Conservation (phyloP, 192 early-diverging fungal genomes). For the Pilobolus umbonatus region DNA sequence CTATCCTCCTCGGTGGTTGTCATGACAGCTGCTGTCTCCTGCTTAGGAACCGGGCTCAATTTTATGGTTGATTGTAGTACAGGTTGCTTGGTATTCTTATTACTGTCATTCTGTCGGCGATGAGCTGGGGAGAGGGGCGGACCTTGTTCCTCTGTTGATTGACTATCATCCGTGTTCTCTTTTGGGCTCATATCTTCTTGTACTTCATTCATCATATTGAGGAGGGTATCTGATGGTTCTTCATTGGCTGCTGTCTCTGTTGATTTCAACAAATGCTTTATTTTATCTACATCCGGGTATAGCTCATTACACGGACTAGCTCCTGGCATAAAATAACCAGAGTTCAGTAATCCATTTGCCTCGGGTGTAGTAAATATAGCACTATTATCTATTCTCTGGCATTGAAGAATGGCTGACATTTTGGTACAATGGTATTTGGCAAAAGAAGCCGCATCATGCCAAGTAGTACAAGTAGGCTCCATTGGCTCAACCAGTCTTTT, state of each 20-base stretch:
- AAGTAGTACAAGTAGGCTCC: not conserved
- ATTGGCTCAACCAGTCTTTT: conserved; percentile 18
- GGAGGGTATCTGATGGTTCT: not conserved
- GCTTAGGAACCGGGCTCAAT: not conserved
- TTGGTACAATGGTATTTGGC: conserved; percentile 14
- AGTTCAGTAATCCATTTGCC: not conserved
- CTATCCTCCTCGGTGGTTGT: not conserved
- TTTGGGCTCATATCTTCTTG: not conserved
- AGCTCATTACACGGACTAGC: not conserved
- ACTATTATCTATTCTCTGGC: not conserved
- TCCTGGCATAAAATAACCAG: conserved; percentile 10
- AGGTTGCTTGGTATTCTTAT: not conserved
- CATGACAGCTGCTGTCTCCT: not conserved
- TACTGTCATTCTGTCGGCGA: not conserved
- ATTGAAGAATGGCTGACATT: not conserved
- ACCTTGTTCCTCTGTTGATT: not conserved
- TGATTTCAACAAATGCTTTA: not conserved
- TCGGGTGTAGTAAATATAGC: not conserved
- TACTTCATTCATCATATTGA: too few species aligned
- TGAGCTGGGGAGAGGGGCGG: not conserved
- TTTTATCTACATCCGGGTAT: not conserved
- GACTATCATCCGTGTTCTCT: not conserved
- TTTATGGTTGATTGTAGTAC: not conserved
- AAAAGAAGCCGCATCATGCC: conserved; percentile 3
- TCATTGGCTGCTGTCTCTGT: not conserved